phyloP scores from a whole-genome alignment of 345 rosid genomes.

The Eucalyptus regnans region DNA sequence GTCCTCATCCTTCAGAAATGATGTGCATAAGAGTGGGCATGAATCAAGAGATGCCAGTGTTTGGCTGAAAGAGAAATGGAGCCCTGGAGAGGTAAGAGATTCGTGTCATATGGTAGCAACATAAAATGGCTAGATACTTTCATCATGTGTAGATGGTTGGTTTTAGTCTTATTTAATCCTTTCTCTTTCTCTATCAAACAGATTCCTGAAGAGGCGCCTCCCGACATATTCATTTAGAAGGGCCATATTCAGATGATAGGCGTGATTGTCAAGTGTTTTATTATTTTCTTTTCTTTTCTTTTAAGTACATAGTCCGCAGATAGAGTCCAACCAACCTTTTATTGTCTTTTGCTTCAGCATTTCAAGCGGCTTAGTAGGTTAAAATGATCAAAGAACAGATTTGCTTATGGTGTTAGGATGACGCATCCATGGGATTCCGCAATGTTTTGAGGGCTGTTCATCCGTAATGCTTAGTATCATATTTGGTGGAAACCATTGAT shows the following conservation, averaged over 20 bases:
- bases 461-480: background rate
- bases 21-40: conserved; percentile 4
- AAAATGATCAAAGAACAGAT: background rate
- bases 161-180: background rate
- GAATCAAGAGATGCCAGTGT: conserved; percentile 38
- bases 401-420: background rate
- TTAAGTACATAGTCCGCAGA: background rate
- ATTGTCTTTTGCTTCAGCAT: background rate
- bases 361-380: background rate
- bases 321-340: background rate
- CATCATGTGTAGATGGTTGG: background rate
- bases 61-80: conserved; percentile 80
- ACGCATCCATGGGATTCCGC: background rate
- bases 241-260: background rate
- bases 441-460: background rate
- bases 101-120: background rate
- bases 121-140: background rate
- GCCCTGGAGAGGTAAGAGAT: conserved; percentile 62
- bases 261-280: background rate
- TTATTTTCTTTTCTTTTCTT: background rate
- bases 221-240: conserved; percentile 15
- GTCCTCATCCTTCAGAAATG: conserved; percentile 15
- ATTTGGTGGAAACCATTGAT: background rate
- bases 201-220: conserved; percentile 63
- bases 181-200: background rate